Evolutionary conservation across 768 basidiomycete species (phyloP), one percentile per base, ranked within the genome.

Genomic region (Butyriboletus loyo): DNA sequence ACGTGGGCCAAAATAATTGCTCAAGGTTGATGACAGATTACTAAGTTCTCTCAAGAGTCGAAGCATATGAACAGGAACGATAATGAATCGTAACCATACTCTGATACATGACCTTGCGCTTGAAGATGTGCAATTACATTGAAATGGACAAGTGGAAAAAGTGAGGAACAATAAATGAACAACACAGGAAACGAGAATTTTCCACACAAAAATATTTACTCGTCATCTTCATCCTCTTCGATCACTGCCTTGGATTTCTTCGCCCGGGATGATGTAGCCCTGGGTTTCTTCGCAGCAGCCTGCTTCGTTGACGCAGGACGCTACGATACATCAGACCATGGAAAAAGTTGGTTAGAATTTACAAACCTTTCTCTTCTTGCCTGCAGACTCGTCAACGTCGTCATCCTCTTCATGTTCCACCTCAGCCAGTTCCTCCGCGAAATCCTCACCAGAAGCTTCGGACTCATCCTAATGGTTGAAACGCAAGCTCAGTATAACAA

Each of bases 281-380:
- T 70, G 3, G 63, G 37, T 48, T 69, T 73, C 59, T 81, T 83
- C 32, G 75, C 69, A 17, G 78, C 70, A 22, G 77, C 59, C 24
- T 79, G 77, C 54, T 81, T 83, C 10, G 74, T 62, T 31, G 74
- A 57, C 11, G 68, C 66, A 5, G 77, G 71, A 50, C 74, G 75
- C 78, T 81, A 54, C 22, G 27, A 40, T 44, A 19, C 38, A 30
- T 64, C 51, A 50, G 52, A 50, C 10, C 30, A 39, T 4, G 34
- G 34, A 42, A 27, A 25, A 19, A 39, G 35, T 42, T 21, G 38
- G n/a, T 31, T 8, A 13, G 4, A 39, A 13, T 1, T 9, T 17
- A 21, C 72, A 21, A 60, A 84, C 87, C 83, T 89, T 87, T 72
- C 86, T 84, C 72, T 90, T 91, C 75, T 84, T 87, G 61, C 64